A percentile compares a stretch with the other conserved stretches of the same genome.
Conservation (phyloP, 129 eudicot species). For the Pulicaria dysenterica region DNA sequence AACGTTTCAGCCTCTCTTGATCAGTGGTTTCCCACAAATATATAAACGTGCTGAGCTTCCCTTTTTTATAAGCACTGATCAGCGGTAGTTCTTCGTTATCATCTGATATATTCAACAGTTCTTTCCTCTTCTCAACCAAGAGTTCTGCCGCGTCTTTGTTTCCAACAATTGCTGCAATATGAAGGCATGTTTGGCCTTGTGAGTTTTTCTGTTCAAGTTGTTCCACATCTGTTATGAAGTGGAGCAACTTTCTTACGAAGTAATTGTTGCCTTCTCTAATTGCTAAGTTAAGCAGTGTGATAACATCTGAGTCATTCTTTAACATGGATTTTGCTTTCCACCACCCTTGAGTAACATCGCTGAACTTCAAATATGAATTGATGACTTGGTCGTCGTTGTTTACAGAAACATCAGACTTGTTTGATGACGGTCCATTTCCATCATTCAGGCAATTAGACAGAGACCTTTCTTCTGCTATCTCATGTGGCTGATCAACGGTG, state of each 20-base stretch:
- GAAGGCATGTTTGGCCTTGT: constrained; percentile 14
- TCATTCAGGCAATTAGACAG: no score
- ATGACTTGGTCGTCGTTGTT: no score
- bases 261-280: constrained; percentile 22
- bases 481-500: no score
- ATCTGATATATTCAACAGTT: not conserved
- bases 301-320: not conserved
- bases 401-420: no score
- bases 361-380: not conserved
- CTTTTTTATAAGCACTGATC: not conserved
- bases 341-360: constrained; percentile 4
- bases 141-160: constrained; percentile 16
- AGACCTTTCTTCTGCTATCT: no score
- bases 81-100: not conserved
- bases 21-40: constrained; percentile 5
- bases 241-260: not conserved
- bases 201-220: not conserved
- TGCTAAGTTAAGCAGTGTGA: constrained; percentile 22
- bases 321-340: constrained; percentile 28
- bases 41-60: not conserved
- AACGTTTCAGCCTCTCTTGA: not conserved
- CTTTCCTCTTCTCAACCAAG: not conserved
- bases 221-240: not conserved
- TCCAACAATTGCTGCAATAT: constrained; percentile 25
- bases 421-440: no score